Evolutionary conservation across 31 red algal species (phyloP).

Genomic region (Bonnemaisonia californica): DNA sequence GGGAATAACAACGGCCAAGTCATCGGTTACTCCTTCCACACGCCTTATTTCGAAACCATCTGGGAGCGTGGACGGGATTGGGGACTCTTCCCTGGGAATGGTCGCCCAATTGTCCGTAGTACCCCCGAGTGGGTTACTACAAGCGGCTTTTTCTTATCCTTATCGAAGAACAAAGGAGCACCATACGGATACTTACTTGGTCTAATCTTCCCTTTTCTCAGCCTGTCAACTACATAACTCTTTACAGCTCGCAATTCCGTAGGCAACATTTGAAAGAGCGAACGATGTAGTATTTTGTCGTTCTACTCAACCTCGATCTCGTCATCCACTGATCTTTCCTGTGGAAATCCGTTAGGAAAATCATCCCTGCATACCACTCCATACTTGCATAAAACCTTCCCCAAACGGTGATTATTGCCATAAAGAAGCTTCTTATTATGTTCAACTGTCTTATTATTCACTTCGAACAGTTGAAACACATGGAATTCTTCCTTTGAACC

Average conservation of each 20-base stretch:
- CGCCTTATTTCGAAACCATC: too few relatives aligned
- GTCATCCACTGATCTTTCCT: background rate
- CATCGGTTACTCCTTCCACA: too few relatives aligned
- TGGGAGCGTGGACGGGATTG: too few relatives aligned
- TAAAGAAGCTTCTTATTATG: too few relatives aligned
- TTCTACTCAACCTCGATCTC: background rate
- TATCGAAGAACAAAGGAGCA: background rate
- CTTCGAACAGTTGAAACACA: background rate
- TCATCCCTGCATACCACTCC: conserved; percentile 9
- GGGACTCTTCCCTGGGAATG: too few relatives aligned
- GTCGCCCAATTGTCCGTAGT: too few relatives aligned
- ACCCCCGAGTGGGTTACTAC: too few relatives aligned
- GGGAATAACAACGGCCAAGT: too few relatives aligned
- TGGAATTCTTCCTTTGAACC: background rate
- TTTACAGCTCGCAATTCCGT: conserved; percentile 10
- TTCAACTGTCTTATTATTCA: too few relatives aligned
- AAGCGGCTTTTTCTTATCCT: background rate
- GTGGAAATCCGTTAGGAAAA: conserved; percentile 13
- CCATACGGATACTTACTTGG: background rate
- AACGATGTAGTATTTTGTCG: background rate
- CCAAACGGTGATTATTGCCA: too few relatives aligned
- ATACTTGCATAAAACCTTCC: too few relatives aligned
- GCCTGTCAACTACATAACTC: background rate
- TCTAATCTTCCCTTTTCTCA: conserved; percentile 7
- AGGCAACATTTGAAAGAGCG: conserved; percentile 2